Evolutionary conservation across 2,329 filamentous ascomycete genomes (phyloP).

Genomic region (Nigrograna mackinnonii): DNA sequence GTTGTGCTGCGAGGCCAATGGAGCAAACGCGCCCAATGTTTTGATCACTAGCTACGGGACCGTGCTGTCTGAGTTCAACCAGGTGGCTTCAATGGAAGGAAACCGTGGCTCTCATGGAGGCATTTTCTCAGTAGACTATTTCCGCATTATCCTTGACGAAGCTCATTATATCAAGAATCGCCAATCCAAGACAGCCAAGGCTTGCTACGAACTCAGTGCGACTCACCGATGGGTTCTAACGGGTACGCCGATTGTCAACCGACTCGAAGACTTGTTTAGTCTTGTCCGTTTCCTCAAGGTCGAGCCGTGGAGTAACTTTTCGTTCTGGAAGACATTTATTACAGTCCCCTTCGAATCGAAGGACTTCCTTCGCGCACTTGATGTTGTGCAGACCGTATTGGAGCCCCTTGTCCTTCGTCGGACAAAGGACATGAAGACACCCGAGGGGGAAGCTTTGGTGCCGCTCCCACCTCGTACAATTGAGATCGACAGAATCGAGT

Average conservation of each 20-base stretch:
- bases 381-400: slow-evolving; percentile 95
- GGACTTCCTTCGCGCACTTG: slow-evolving; percentile 88
- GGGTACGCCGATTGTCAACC: slow-evolving; percentile 95
- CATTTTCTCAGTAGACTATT: slow-evolving; percentile 91
- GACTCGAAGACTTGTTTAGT: slow-evolving; percentile 91
- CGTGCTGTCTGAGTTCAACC: slow-evolving; percentile 85
- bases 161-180: slow-evolving; percentile 88
- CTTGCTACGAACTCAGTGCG: slow-evolving; percentile 87
- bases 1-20: slow-evolving; percentile 76
- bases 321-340: slow-evolving; percentile 99
- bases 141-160: slow-evolving; percentile 93
- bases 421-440: slow-evolving; percentile 98
- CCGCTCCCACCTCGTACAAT: slow-evolving; percentile 79
- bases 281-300: slow-evolving; percentile 90
- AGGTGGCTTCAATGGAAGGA: slow-evolving; percentile 69
- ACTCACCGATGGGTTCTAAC: slow-evolving; percentile 92
- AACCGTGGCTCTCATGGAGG: slow-evolving; percentile 66
- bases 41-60: slow-evolving; percentile 95
- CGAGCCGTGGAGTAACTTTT: slow-evolving; percentile 98
- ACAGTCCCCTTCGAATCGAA: slow-evolving; percentile 96
- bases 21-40: slow-evolving; percentile 77
- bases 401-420: slow-evolving; percentile 93
- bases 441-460: slow-evolving; percentile 79
- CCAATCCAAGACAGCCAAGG: slow-evolving; percentile 89
- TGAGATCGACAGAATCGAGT: slow-evolving; percentile 83